Evolutionary conservation across 257 asterid species (phyloP).

Genomic region (Pogostemon cablin): DNA sequence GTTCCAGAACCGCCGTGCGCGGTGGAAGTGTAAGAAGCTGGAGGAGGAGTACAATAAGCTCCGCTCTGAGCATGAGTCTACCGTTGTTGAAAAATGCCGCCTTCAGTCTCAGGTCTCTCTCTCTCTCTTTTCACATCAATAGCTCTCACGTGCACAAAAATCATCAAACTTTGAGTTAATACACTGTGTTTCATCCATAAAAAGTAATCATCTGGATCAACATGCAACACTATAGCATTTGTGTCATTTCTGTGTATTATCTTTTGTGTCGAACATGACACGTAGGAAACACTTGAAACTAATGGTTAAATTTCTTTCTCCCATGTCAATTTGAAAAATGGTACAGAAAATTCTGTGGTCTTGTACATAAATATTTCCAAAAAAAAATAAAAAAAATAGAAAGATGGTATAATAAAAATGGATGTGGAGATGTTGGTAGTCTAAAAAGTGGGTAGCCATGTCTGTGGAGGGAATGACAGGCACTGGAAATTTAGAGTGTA

Average conservation of each 20-base stretch:
- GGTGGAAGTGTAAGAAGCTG: slow-evolving; percentile 86
- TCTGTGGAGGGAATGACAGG: slow-evolving; percentile 24
- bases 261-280: too few species aligned
- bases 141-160: not conserved
- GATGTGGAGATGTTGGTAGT: slow-evolving; percentile 23
- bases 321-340: too few species aligned
- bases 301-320: too few species aligned
- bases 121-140: not conserved
- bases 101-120: slow-evolving; percentile 66
- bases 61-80: slow-evolving; percentile 49
- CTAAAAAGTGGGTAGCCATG: not conserved
- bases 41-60: slow-evolving; percentile 81
- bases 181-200: too few species aligned
- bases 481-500: slow-evolving; percentile 31
- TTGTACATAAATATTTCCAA: too few species aligned
- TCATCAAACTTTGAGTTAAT: too few species aligned
- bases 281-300: too few species aligned
- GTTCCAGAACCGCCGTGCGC: slow-evolving; percentile 88
- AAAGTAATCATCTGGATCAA: too few species aligned
- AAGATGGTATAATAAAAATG: slow-evolving; percentile 19
- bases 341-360: too few species aligned
- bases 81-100: slow-evolving; percentile 64
- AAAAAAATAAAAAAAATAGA: slow-evolving; percentile 18
- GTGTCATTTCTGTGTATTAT: too few species aligned
- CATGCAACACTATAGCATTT: too few species aligned